Base-by-base conservation (phyloP, 768 basidiomycete species). In the Hericium erinaceus region DNA sequence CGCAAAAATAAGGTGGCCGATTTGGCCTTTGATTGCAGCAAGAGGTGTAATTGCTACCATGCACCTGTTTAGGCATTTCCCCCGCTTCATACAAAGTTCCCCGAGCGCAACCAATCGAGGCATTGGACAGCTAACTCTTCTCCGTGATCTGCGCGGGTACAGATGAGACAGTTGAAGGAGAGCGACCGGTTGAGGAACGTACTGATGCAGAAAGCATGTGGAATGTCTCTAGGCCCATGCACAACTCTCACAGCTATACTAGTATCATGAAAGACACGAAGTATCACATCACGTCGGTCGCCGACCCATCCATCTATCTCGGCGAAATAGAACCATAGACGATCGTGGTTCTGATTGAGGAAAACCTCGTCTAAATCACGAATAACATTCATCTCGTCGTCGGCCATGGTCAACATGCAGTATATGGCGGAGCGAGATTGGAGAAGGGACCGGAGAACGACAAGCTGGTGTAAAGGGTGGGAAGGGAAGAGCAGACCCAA, bases 161-260 rank as follows among this genome's bases (percentile, higher is more conserved):
- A 18, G 10, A 39, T 37, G 33, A 39, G 52, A 38, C 12, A 53
- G 37, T n/a, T 18, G 39, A 11, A 10, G 33, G 16, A 8, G 10
- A 39, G 50, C 3, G 28, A 33, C 26, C 16, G 4, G 44, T 39
- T 28, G 18, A 18, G 33, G 13, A 24, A 74, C 84, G 65, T 61
- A 88, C 85, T 80, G 52, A 91, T 81, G 65, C 83, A 88, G 66
- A 89, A 90, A 15, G 83, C 81, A 66, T 90, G 89, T 2, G 84
- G 85, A 39, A 87, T 75, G 37, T 74, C 75, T 6, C 71, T 64
- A 5, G 68, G 68, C 3, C 74, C 81, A 61, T 78, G 74, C 24
- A 77, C 75, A 33, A 82, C 69, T 59, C 66, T 74, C 37, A 61
- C 64, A 46, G 66, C 68, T 4, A 71, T 69, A 20, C 73, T 68